Evolutionary conservation across 805 yeast genomes (phyloP).

Genomic region (Deakozyma indianensis): DNA sequence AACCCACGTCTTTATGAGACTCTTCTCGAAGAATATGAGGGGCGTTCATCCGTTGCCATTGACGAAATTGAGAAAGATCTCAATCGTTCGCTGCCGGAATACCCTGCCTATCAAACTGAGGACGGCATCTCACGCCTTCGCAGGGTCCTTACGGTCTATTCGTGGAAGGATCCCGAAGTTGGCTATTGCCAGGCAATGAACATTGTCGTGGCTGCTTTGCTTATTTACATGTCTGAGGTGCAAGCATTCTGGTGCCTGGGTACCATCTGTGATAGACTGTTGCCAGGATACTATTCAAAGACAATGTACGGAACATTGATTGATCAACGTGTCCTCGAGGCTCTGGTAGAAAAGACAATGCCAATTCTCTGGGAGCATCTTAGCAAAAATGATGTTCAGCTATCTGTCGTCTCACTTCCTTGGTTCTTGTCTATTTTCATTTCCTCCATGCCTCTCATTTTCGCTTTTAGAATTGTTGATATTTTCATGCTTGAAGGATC

Average conservation of each 20-base stretch:
- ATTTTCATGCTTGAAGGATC: slow-evolving; percentile 85
- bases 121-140: slow-evolving; percentile 80
- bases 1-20: slow-evolving; percentile 44
- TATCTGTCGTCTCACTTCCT: slow-evolving; percentile 85
- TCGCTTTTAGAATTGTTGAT: slow-evolving; percentile 84
- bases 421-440: slow-evolving; percentile 90
- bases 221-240: slow-evolving; percentile 70
- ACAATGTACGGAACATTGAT: slow-evolving; percentile 95
- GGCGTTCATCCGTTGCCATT: slow-evolving; percentile 63
- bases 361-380: slow-evolving; percentile 83
- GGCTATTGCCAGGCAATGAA: slow-evolving; percentile 99
- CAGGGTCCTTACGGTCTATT: slow-evolving; percentile 81
- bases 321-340: slow-evolving; percentile 89
- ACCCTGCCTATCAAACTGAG: slow-evolving; percentile 76
- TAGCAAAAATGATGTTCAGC: slow-evolving; percentile 64
- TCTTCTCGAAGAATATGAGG: slow-evolving; percentile 45
- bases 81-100: slow-evolving; percentile 89
- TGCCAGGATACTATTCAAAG: slow-evolving; percentile 92
- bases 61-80: slow-evolving; percentile 96
- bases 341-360: slow-evolving; percentile 76
- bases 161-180: slow-evolving; percentile 93
- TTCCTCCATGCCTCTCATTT: slow-evolving; percentile 87
- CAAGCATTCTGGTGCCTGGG: slow-evolving; percentile 92
- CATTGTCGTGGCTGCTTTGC: slow-evolving; percentile 44
- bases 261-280: slow-evolving; percentile 64